Evolutionary conservation across 2,329 filamentous ascomycete species (phyloP), one percentile per base, ranked within the genome.

Genomic region (Grosmannia penicillata): DNA sequence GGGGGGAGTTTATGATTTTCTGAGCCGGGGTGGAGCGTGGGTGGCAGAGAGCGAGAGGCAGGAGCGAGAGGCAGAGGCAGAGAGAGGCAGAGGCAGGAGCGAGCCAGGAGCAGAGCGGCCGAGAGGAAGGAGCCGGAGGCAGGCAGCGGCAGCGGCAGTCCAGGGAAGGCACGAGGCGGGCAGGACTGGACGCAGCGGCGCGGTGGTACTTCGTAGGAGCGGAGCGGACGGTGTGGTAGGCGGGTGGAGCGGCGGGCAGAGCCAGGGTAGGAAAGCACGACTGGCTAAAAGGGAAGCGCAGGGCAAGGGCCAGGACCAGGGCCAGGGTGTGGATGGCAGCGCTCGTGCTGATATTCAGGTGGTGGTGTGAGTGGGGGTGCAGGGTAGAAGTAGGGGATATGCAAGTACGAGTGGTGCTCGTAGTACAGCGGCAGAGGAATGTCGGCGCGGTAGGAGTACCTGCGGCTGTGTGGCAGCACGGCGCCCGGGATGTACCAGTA

Each of bases 91-190:
- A 28, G 49, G 49, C 46, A 48, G 49, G 48, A 13, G 28, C 22
- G 55, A 43, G 27, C 30, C 22, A 32, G 13, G n/a, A 54, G 55
- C 53, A 54, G 55, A 39, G 21, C 26, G 30, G 32, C 23, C 14
- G 32, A 32, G 36, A 28, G 31, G 35, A 36, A 32, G 9, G 13
- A 34, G 34, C 19, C 26, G 29, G 25, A 39, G 39, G 22, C 34
- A n/a, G n/a, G n/a, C n/a, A n/a, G n/a, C n/a, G n/a, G n/a, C n/a
- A n/a, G n/a, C n/a, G n/a, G n/a, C n/a, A n/a, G n/a, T n/a, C n/a
- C n/a, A n/a, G n/a, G n/a, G n/a, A n/a, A n/a, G n/a, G n/a, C n/a
- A n/a, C n/a, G n/a, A n/a, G n/a, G n/a, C n/a, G n/a, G n/a, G n/a
- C n/a, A n/a, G n/a, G n/a, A n/a, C n/a, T n/a, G n/a, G n/a, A n/a